Conservation (phyloP, 345 rosid species). For the Erysimum cheiranthoides region DNA sequence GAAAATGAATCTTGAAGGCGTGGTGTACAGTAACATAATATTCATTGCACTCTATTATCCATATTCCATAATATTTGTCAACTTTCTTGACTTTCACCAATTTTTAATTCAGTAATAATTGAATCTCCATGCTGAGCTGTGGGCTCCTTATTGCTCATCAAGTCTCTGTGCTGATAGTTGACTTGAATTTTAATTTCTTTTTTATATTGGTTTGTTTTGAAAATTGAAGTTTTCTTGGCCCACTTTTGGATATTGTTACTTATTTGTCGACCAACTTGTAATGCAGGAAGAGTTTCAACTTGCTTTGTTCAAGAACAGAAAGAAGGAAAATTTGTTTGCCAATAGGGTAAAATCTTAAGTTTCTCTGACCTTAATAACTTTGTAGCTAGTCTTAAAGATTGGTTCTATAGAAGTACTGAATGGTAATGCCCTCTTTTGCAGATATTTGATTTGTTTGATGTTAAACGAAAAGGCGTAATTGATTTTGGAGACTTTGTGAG, state of each 20-base stretch:
- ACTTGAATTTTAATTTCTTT: conserved; percentile 28
- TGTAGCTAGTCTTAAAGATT: background rate
- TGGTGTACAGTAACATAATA: conserved; percentile 25
- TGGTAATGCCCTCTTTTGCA: conserved; percentile 25
- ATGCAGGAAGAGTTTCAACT: conserved; percentile 94
- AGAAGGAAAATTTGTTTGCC: conserved; percentile 95
- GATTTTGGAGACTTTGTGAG: conserved; percentile 97
- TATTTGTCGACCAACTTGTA: conserved; percentile 43
- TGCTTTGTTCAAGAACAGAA: conserved; percentile 91
- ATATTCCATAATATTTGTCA: conserved; percentile 23
- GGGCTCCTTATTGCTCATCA: conserved; percentile 42
- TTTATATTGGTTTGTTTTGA: conserved; percentile 11
- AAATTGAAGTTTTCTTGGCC: conserved; percentile 35
- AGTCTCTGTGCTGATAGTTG: conserved; percentile 36
- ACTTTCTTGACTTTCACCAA: conserved; percentile 41
- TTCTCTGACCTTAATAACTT: background rate
- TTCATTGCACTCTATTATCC: conserved; percentile 24
- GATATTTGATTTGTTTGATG: conserved; percentile 90
- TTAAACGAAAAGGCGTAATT: conserved; percentile 81
- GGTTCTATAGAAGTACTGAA: background rate
- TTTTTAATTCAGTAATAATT: conserved; percentile 34
- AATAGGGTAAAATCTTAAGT: conserved; percentile 63
- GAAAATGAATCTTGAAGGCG: conserved; percentile 41
- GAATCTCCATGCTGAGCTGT: conserved; percentile 38
- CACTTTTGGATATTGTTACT: conserved; percentile 40